Evolutionary conservation across 1,284 basidiomycete species (phyloP).

Genomic region (Ganoderma resinaceum): DNA sequence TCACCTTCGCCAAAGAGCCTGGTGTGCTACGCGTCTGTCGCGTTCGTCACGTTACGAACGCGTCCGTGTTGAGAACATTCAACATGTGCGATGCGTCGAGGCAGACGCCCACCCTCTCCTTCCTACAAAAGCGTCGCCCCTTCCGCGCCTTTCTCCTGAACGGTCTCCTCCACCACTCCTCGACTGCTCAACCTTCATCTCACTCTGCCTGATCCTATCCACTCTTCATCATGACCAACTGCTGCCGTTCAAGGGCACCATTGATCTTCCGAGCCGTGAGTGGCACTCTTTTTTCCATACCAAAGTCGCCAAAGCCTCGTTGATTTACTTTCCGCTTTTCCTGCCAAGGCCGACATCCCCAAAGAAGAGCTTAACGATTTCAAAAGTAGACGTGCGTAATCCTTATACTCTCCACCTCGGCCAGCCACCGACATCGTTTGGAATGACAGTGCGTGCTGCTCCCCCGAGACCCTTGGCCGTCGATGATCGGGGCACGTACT

Average conservation of each 20-base stretch:
- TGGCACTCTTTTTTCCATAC: neutral
- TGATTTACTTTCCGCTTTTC: neutral
- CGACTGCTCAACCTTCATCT: neutral
- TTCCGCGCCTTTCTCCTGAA: neutral
- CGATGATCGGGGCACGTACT: no score
- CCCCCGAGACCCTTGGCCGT: neutral
- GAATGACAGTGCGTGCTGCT: no score
- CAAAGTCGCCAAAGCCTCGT: neutral
- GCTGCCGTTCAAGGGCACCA: no score
- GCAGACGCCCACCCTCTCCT: neutral
- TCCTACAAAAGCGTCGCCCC: neutral
- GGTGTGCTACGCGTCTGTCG: neutral
- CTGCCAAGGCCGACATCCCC: neutral
- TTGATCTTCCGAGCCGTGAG: neutral
- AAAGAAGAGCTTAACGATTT: neutral
- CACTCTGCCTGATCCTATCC: neutral
- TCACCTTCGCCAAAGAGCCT: neutral
- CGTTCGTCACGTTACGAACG: conserved; percentile 3
- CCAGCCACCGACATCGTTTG: neutral
- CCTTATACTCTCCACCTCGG: neutral
- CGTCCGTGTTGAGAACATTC: neutral
- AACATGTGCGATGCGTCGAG: neutral
- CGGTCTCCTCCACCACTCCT: neutral
- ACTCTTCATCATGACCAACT: no score
- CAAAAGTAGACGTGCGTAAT: neutral